phyloP scores from a whole-genome alignment of 257 asterid genomes.

The Rauvolfia tetraphylla region DNA sequence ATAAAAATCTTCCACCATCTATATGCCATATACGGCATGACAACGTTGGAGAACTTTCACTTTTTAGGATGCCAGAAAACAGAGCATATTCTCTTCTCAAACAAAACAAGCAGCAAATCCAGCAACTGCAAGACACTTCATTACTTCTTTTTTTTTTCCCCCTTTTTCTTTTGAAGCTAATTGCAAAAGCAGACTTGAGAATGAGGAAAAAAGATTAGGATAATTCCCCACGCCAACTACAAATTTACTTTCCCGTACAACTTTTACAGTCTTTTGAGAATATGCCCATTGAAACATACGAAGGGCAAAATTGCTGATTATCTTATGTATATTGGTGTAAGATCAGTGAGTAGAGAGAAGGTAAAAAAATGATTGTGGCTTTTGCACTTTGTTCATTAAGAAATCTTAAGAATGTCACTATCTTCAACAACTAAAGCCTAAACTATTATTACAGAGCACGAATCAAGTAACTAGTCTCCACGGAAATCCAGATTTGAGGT shows the following conservation, averaged over 20 bases:
- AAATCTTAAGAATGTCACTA: constrained; percentile 4
- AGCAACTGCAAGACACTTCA: not conserved
- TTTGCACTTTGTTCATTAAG: constrained; percentile 4
- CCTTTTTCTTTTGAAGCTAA: too few relatives aligned
- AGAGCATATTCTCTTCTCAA: not conserved
- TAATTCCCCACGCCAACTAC: too few relatives aligned
- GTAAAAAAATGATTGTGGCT: not conserved
- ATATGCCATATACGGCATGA: not conserved
- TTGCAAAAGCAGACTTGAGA: too few relatives aligned
- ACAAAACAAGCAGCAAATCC: not conserved
- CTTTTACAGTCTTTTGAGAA: too few relatives aligned
- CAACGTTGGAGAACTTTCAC: not conserved
- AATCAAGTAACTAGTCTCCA: constrained; percentile 1
- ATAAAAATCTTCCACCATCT: not conserved
- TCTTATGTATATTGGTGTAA: not conserved
- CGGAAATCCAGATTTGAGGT: constrained; percentile 13
- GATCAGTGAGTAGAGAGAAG: not conserved
- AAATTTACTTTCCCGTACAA: too few relatives aligned
- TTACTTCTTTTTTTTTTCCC: too few relatives aligned
- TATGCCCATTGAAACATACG: too few relatives aligned
- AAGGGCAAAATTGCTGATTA: too few relatives aligned
- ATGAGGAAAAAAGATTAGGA: too few relatives aligned
- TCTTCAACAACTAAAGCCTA: constrained; percentile 13
- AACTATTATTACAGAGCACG: constrained; percentile 6
- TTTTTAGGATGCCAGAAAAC: not conserved